Conservation (phyloP, 1,284 basidiomycete species). For the Boletus semigastroideus region DNA sequence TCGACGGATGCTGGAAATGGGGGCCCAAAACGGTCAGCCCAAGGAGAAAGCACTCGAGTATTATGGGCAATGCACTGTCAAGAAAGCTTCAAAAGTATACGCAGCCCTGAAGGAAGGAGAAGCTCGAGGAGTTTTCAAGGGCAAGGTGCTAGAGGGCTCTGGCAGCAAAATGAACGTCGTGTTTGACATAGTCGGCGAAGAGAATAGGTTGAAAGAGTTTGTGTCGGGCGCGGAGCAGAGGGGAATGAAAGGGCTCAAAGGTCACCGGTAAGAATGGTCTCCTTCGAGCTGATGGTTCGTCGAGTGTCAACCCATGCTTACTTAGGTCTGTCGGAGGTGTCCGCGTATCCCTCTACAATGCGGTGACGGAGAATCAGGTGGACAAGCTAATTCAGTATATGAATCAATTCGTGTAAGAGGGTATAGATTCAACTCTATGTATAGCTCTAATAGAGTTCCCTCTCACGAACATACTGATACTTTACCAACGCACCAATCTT, state of each 20-base stretch:
- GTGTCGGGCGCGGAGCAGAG: constrained; percentile 73
- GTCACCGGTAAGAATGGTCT: constrained; percentile 74
- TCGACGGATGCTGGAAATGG: constrained; percentile 55
- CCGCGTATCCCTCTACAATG: constrained; percentile 94
- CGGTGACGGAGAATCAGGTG: constrained; percentile 78
- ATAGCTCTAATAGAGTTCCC: not conserved
- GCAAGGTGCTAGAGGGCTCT: constrained; percentile 70
- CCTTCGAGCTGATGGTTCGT: not conserved
- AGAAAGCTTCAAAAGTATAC: constrained; percentile 80
- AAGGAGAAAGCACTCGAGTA: constrained; percentile 68
- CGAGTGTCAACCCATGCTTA: constrained; percentile 22
- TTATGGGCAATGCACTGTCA: constrained; percentile 65
- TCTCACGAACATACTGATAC: not conserved
- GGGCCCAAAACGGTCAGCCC: constrained; percentile 15
- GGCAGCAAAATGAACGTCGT: constrained; percentile 94
- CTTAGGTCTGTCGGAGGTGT: constrained; percentile 75
- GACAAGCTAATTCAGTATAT: constrained; percentile 65
- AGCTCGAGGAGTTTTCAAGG: constrained; percentile 61
- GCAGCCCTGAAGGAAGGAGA: constrained; percentile 69
- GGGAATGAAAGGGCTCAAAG: constrained; percentile 86
- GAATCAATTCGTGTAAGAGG: constrained; percentile 46
- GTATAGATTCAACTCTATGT: constrained; percentile 12
- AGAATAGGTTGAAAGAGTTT: constrained; percentile 70
- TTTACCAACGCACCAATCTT: fast-evolving
- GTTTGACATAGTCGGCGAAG: constrained; percentile 73